Conservation (phyloP, 306 rosid species). For the Trifolium fragiferum region DNA sequence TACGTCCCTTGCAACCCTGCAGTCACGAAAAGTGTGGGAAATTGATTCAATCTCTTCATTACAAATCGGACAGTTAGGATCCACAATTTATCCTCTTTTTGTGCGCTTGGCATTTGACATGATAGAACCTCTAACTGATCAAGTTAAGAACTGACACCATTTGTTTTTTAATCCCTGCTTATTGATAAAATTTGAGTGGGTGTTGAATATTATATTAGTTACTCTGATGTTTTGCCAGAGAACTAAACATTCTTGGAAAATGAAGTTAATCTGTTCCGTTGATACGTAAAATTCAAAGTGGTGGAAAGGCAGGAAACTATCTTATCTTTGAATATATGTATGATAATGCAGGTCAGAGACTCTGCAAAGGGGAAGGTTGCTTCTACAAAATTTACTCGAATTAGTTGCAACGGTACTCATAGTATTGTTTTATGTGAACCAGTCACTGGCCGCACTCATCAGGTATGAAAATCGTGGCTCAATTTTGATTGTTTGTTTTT, state of each 20-base stretch:
- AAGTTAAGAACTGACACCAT: neutral
- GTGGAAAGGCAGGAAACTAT: conserved; percentile 7
- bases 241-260: conserved; percentile 17
- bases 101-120: too few species aligned
- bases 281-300: conserved; percentile 2
- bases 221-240: conserved; percentile 2
- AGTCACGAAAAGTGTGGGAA: too few species aligned
- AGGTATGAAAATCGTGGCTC: conserved; percentile 51
- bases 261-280: conserved; percentile 15
- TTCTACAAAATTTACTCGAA: conserved; percentile 74
- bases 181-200: conserved; percentile 9
- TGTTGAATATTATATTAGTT: conserved; percentile 5
- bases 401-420: conserved; percentile 66
- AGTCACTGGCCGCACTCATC: conserved; percentile 87
- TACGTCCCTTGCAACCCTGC: too few species aligned
- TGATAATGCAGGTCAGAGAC: conserved; percentile 57
- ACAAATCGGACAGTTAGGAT: too few species aligned
- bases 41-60: too few species aligned
- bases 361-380: conserved; percentile 72
- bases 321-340: conserved; percentile 31
- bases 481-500: conserved; percentile 27
- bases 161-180: conserved; percentile 4
- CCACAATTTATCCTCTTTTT: too few species aligned
- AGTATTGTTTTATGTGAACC: conserved; percentile 86
- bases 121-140: too few species aligned